A percentile compares a stretch with the other conserved stretches of the same genome.
Evolutionary conservation across 305 asterid species (phyloP).

Genomic region (Plantago coronopus): DNA sequence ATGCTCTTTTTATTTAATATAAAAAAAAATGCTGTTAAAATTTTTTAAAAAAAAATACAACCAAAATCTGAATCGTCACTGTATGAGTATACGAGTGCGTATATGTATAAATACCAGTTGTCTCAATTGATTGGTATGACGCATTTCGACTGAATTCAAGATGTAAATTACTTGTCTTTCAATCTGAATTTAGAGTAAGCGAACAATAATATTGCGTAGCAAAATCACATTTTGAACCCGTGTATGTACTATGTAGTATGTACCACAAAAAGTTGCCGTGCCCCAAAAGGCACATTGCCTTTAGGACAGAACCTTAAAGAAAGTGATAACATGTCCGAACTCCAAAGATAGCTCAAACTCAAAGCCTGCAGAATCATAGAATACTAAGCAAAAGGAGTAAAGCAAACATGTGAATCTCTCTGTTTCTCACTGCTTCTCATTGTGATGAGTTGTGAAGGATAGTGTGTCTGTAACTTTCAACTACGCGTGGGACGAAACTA

Average conservation of each 20-base stretch:
- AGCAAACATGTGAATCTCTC: background rate
- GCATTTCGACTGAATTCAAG: too few relatives aligned
- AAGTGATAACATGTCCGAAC: background rate
- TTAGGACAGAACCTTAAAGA: constrained; percentile 3
- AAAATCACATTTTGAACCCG: background rate
- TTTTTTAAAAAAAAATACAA: too few relatives aligned
- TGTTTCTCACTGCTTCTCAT: background rate
- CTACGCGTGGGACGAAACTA: constrained; percentile 11
- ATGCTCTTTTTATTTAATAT: too few relatives aligned
- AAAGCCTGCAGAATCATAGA: background rate
- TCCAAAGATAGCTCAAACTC: constrained; percentile 5
- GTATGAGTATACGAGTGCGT: too few relatives aligned
- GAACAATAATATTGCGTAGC: too few relatives aligned
- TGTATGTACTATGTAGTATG: background rate
- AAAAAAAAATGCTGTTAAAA: too few relatives aligned
- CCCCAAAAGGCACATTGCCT: background rate
- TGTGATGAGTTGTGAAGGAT: background rate
- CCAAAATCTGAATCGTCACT: too few relatives aligned
- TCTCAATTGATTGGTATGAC: too few relatives aligned
- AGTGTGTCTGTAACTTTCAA: background rate
- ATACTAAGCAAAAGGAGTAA: background rate
- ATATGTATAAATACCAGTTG: too few relatives aligned
- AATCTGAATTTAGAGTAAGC: too few relatives aligned
- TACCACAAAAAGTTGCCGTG: background rate
- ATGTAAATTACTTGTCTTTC: too few relatives aligned